Evolutionary conservation across 257 asterid species (phyloP).

Genomic region (Parsonsia alboflavescens): DNA sequence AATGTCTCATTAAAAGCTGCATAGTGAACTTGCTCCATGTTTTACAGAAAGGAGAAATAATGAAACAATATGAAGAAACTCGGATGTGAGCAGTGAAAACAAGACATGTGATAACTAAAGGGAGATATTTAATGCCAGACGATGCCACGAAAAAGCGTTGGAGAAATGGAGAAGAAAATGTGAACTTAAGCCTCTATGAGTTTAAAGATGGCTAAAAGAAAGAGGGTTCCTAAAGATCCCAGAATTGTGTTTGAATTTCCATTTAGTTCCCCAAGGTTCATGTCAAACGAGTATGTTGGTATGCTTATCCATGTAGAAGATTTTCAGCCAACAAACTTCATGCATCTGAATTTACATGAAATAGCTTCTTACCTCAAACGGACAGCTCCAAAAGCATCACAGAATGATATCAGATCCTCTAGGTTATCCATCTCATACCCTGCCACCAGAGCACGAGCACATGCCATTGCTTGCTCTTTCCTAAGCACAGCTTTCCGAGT

Average conservation of each 20-base stretch:
- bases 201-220: neutral
- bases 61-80: neutral
- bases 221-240: neutral
- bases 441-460: slow-evolving; percentile 81
- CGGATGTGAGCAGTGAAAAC: neutral
- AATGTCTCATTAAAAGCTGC: neutral
- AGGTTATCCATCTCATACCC: slow-evolving; percentile 61
- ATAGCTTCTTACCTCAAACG: slow-evolving; percentile 54
- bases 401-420: slow-evolving; percentile 58
- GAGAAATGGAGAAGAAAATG: neutral
- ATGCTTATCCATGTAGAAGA: neutral
- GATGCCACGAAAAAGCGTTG: neutral
- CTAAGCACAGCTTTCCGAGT: slow-evolving; percentile 63
- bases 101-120: neutral
- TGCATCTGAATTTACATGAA: neutral
- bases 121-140: neutral
- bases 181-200: neutral
- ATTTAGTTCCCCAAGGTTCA: neutral
- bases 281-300: neutral
- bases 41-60: neutral
- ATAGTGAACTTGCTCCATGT: neutral
- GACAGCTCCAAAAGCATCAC: slow-evolving; percentile 74
- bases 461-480: slow-evolving; percentile 92
- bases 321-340: neutral
- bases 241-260: neutral